Base-by-base conservation (phyloP, 352 stramenopile genomes). In the Phytophthora foliorum region DNA sequence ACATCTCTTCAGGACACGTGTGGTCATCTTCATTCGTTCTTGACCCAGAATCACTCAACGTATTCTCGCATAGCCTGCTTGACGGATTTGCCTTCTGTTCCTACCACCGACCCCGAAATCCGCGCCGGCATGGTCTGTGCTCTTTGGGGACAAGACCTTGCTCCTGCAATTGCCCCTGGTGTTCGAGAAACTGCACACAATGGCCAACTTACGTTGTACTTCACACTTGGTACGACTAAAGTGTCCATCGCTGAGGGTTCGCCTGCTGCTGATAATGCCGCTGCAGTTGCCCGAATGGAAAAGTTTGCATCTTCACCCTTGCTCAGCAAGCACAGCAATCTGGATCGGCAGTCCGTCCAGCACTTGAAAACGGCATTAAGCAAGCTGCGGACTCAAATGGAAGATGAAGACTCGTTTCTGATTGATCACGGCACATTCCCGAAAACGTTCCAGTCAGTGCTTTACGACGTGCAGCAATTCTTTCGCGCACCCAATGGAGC, bases 21-120 rank as follows among this genome's bases (percentile, higher is more conserved):
- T 2, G 46, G 69, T 38, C 45, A 80, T 27, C 62, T 92, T n/a
- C 84, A 94, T 44, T 63, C 50, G 11, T 94, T 90, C 51, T 70
- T 94, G 29, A 22, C 80, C 17, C 74, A 88, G 27, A 66, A 91
- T 25, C 84, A 92, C 45, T 83, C 84, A 25, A 64, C 65, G 9
- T 94, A 94, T 49, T 60, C 69, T 19, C 87, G 78, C 19, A 38
- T 61, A 1, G 89, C 81, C 46, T 94, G 86, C 45, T 72, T 94
- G 53, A 41, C 57, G 10, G 63, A 69, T 1, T 61, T 93, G 27
- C 75, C 81, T 5, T 31, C 51, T 17, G 74, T 94, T 13, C 82
- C 82, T 36, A 39, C 34, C 0, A 62, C 69, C 0, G 82, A 92
- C 19, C 82, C 82, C 6, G 86, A 92, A 55, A 92, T 92, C 49